Conservation (phyloP, 2,329 filamentous ascomycete genomes). For the Alternaria hordeiaustralica region DNA sequence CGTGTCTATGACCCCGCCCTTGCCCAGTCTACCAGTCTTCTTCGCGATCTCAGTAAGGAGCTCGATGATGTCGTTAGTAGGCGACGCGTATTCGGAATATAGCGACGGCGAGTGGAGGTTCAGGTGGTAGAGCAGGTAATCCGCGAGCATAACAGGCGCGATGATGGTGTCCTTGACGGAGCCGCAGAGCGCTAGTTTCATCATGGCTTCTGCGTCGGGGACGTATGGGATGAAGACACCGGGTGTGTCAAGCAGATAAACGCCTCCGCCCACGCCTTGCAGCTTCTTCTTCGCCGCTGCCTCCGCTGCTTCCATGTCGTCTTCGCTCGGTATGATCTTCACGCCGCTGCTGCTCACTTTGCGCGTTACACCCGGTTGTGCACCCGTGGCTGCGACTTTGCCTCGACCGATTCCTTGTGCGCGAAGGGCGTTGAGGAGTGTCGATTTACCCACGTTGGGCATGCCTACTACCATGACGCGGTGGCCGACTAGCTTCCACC, state of each 20-base stretch:
- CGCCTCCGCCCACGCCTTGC: constrained; percentile 57
- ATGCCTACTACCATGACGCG: constrained; percentile 91
- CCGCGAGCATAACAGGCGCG: constrained; percentile 76
- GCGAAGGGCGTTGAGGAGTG: constrained; percentile 87
- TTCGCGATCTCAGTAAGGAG: constrained; percentile 74
- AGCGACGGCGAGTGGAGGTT: constrained; percentile 70
- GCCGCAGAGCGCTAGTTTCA: constrained; percentile 91
- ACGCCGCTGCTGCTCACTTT: constrained; percentile 78
- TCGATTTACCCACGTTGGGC: constrained; percentile 97
- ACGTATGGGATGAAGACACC: constrained; percentile 96
- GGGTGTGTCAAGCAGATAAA: constrained; percentile 90
- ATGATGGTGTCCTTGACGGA: constrained; percentile 91
- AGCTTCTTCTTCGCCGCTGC: constrained; percentile 30
- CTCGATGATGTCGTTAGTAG: constrained; percentile 83
- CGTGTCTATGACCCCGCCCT: constrained; percentile 73
- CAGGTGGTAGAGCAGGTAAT: constrained; percentile 87
- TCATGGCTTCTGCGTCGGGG: constrained; percentile 82
- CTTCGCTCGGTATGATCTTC: constrained; percentile 70
- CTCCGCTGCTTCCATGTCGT: constrained; percentile 47
- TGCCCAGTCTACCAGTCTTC: constrained; percentile 76
- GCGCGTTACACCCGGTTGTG: constrained; percentile 87
- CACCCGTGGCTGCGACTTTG: constrained; percentile 82
- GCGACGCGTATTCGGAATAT: constrained; percentile 72
- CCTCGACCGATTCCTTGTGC: constrained; percentile 67
- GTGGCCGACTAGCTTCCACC: constrained; percentile 75